These are phyloP conservation scores for Fraxinus sp. DNA, from an alignment of 305 asterid genomes.

Conservation along the genomic window DNA sequence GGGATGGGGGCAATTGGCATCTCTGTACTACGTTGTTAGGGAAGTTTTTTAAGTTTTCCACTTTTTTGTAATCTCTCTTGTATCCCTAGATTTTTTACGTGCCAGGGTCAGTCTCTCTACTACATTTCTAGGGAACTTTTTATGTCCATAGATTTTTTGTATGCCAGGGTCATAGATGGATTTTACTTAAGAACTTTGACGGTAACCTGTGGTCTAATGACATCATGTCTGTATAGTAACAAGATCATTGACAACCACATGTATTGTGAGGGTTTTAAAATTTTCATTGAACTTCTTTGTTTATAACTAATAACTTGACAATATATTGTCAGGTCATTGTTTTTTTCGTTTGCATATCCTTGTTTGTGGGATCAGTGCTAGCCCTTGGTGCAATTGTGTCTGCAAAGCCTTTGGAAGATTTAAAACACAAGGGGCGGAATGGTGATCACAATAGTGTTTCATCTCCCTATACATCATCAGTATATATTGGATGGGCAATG, in stretches of 20 bases:
- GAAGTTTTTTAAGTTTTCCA: not conserved
- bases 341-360: conserved; percentile 67
- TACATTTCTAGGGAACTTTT: not conserved
- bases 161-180: not conserved
- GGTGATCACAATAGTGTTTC: conserved; percentile 63
- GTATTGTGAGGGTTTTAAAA: not conserved
- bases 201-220: conserved; percentile 1
- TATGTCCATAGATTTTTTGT: not conserved
- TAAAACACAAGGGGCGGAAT: conserved; percentile 74
- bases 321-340: conserved; percentile 63
- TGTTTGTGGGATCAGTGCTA: conserved; percentile 84
- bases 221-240: not conserved
- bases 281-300: not conserved
- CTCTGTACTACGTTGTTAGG: not conserved
- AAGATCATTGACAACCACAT: not conserved
- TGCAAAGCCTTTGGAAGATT: conserved; percentile 94
- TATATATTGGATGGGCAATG: conserved; percentile 95
- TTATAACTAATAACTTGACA: conserved; percentile 2
- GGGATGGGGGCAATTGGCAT: not conserved
- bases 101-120: not conserved
- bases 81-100: not conserved
- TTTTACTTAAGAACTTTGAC: not conserved
- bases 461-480: conserved; percentile 91
- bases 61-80: not conserved
- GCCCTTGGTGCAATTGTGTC: conserved; percentile 95